phyloP scores from a whole-genome alignment of 306 rosid genomes.

The Albizia julibrissin region DNA sequence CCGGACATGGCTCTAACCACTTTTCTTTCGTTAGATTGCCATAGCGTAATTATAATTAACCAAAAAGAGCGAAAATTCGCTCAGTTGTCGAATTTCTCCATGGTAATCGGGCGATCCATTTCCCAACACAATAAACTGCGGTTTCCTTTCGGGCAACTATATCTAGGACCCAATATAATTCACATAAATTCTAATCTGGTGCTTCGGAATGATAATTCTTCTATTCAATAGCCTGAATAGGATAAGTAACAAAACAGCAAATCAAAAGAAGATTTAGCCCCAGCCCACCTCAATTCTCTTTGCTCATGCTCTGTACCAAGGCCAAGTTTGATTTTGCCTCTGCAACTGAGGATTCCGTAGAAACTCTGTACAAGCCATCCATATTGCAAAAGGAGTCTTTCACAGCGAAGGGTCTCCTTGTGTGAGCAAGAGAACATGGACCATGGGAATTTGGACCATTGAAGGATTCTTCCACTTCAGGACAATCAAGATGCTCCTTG shows the following conservation, averaged over 20 bases:
- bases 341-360: slow-evolving; percentile 37
- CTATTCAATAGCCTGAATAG: slow-evolving; percentile 21
- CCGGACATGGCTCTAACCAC: background rate
- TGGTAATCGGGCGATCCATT: background rate
- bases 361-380: slow-evolving; percentile 32
- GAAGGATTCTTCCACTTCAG: slow-evolving; percentile 16
- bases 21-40: background rate
- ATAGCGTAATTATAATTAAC: background rate
- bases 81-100: background rate
- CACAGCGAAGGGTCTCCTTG: slow-evolving; percentile 47
- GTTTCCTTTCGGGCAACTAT: background rate
- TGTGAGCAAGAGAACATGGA: slow-evolving; percentile 20
- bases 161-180: background rate
- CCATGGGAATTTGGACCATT: background rate
- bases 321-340: slow-evolving; percentile 38
- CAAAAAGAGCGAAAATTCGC: background rate
- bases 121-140: slow-evolving; percentile 10
- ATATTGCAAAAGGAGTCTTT: slow-evolving; percentile 59
- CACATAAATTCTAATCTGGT: slow-evolving; percentile 6
- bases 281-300: slow-evolving; percentile 39
- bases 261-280: background rate
- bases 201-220: slow-evolving; percentile 1
- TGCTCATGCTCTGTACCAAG: slow-evolving; percentile 33
- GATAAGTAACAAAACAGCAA: slow-evolving; percentile 23
- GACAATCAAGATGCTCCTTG: slow-evolving; percentile 32